Evolutionary conservation across 139 green algal species (phyloP), one percentile per base, ranked within the genome.

Genomic region (Limnomonas spitsbergensis): DNA sequence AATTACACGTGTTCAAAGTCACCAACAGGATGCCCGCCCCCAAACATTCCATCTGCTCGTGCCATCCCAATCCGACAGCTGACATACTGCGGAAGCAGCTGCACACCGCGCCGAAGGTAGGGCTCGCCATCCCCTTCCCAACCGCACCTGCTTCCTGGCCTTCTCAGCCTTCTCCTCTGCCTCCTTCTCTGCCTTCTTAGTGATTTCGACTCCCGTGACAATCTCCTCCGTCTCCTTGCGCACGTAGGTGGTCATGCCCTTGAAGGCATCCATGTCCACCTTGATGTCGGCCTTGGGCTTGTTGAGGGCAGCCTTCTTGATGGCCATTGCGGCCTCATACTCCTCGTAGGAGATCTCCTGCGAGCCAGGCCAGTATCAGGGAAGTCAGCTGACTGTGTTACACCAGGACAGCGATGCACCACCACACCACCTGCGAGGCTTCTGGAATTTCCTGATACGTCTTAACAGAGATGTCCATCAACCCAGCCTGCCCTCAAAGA

Each of bases 221-320:
- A 82, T 78, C 34, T 77, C 79, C 47, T 78, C 78, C 56, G 83
- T 80, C 2, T 76, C 78, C 76, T 85, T 86, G 66, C 71, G 61
- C n/a, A 85, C 66, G 4, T 53, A 75, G 9, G 66, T 52, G 37
- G 61, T 77, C 39, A 77, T 67, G 70, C 70, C 70, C 38, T 77
- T 77, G 70, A 77, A 77, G 27, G 47, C 75, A 54, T 70, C 53
- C 37, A 81, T 32, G 67, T 86, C 81, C 24, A 90, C 78, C 38
- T 79, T 75, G 69, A 80, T 77, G 1, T 81, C 75, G 53, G 83
- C 82, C 2, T 70, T 47, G 34, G 72, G 31, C 83, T 93, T 93
- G 88, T 94, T 94, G 35, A 95, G 85, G 4, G 74, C 87, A 1
- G 89, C 89, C 78, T 90, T 90, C 90, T 94, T 94, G 85, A 91